Evolutionary conservation across 2,329 filamentous ascomycete genomes (phyloP).

Genomic region (Aspergillus uvarum): DNA sequence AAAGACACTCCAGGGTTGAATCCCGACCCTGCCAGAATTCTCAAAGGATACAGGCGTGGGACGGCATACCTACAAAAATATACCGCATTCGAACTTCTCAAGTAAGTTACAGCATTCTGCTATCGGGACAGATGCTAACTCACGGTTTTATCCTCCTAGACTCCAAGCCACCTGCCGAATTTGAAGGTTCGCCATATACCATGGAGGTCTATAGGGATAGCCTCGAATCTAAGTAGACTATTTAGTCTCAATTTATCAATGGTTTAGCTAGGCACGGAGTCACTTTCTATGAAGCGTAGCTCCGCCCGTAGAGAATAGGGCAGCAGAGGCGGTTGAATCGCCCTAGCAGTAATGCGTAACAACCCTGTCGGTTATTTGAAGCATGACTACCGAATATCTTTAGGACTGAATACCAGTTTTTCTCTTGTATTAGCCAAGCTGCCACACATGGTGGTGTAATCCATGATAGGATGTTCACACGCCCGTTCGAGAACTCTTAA

Average conservation of each 20-base stretch:
- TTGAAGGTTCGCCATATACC: not conserved
- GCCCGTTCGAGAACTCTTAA: too few relatives aligned
- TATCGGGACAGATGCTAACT: not conserved
- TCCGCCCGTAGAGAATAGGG: too few relatives aligned
- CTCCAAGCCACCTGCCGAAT: not conserved
- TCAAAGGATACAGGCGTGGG: conserved; percentile 74
- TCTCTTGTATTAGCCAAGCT: not conserved
- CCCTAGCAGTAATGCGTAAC: too few relatives aligned
- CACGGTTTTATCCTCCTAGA: not conserved
- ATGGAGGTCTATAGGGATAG: not conserved
- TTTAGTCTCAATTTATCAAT: not conserved
- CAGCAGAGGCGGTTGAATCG: too few relatives aligned
- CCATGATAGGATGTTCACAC: not conserved
- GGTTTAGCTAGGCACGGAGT: not conserved
- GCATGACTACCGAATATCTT: not conserved
- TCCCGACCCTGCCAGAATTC: conserved; percentile 52
- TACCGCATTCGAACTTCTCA: conserved; percentile 75
- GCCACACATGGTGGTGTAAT: not conserved
- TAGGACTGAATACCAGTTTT: not conserved
- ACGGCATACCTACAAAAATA: conserved; percentile 67
- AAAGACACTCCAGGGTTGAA: conserved; percentile 46
- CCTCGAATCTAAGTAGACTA: not conserved
- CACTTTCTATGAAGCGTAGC: not conserved
- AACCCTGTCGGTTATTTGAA: too few relatives aligned
- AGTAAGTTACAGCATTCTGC: conserved; percentile 47